Conservation (phyloP, 1,284 basidiomycete species). For the Boletus holoroseus region DNA sequence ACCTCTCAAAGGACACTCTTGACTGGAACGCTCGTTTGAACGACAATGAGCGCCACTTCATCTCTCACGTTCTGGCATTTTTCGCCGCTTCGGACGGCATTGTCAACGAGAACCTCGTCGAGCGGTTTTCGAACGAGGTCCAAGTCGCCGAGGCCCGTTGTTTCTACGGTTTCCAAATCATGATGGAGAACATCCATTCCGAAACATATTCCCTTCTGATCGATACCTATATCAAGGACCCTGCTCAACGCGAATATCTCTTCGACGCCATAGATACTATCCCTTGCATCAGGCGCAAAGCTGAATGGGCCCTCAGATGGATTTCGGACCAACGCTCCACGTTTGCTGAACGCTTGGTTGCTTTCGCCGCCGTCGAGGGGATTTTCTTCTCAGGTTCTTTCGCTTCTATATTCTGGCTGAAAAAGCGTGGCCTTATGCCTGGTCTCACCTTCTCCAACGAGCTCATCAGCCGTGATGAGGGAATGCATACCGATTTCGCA, state of each 20-base stretch:
- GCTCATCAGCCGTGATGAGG: slow-evolving; percentile 96
- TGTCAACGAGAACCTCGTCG: slow-evolving; percentile 95
- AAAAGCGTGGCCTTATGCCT: slow-evolving; percentile 98
- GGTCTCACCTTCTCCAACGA: slow-evolving; percentile 97
- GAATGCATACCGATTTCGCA: slow-evolving; percentile 97
- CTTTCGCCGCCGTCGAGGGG: slow-evolving; percentile 97
- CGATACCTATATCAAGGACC: slow-evolving; percentile 95
- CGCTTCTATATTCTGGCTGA: slow-evolving; percentile 97
- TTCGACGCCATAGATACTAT: slow-evolving; percentile 96
- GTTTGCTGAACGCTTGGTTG: slow-evolving; percentile 89
- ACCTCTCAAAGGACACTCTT: slow-evolving; percentile 87
- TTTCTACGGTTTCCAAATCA: slow-evolving; percentile 99
- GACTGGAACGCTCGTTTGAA: slow-evolving; percentile 95
- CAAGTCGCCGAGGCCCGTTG: slow-evolving; percentile 94
- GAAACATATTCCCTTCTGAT: slow-evolving; percentile 98
- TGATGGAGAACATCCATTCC: slow-evolving; percentile 98
- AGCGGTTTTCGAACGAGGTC: slow-evolving; percentile 93
- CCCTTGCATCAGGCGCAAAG: slow-evolving; percentile 88
- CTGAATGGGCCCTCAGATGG: slow-evolving; percentile 92
- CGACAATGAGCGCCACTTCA: slow-evolving; percentile 91
- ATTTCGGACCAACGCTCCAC: slow-evolving; percentile 80
- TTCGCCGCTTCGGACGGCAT: slow-evolving; percentile 97
- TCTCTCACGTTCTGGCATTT: slow-evolving; percentile 95
- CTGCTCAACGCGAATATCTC: slow-evolving; percentile 76
- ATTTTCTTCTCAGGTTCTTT: slow-evolving; percentile 98